Evolutionary conservation across 1,284 basidiomycete genomes (phyloP).

Genomic region (Apiotrichum brassicae): DNA sequence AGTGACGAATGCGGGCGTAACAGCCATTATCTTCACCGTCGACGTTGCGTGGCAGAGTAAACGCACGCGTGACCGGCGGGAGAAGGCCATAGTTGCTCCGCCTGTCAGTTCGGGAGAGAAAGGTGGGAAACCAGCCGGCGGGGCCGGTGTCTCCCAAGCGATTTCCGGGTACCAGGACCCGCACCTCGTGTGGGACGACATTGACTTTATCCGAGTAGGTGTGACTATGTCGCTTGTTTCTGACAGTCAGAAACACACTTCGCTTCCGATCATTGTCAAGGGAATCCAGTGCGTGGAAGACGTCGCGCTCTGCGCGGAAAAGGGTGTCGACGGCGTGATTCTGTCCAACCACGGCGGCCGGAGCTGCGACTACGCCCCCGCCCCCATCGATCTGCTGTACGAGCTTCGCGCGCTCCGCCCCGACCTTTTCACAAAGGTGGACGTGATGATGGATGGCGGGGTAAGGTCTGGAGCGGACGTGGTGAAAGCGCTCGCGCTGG

Average conservation of each 20-base stretch:
- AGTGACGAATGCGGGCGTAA: conserved; percentile 48
- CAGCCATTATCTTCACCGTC: conserved; percentile 84
- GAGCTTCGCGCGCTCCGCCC: conserved; percentile 49
- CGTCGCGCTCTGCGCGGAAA: conserved; percentile 49
- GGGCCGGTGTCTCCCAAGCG: conserved; percentile 43
- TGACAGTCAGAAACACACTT: conserved; percentile 41
- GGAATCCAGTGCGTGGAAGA: conserved; percentile 54
- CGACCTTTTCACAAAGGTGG: conserved; percentile 50
- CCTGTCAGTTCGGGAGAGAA: conserved; percentile 1
- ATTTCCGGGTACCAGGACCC: conserved; percentile 52
- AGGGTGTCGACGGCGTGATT: conserved; percentile 52
- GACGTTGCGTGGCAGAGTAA: conserved; percentile 84
- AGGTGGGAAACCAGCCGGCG: too few relatives aligned
- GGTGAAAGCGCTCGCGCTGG: conserved; percentile 55
- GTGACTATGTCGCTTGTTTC: conserved; percentile 5
- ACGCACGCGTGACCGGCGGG: conserved; percentile 65
- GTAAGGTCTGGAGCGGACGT: conserved; percentile 53
- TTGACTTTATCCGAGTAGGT: conserved; percentile 43
- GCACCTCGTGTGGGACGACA: conserved; percentile 47
- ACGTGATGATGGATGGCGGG: conserved; percentile 55
- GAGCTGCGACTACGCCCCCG: conserved; percentile 45
- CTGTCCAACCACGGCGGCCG: conserved; percentile 28
- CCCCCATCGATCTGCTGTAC: conserved; percentile 48
- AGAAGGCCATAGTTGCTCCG: conserved; percentile 30
- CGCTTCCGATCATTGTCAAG: conserved; percentile 50